Base-by-base conservation (phyloP, 2,329 filamentous ascomycete species). In the Saccharata proteae region DNA sequence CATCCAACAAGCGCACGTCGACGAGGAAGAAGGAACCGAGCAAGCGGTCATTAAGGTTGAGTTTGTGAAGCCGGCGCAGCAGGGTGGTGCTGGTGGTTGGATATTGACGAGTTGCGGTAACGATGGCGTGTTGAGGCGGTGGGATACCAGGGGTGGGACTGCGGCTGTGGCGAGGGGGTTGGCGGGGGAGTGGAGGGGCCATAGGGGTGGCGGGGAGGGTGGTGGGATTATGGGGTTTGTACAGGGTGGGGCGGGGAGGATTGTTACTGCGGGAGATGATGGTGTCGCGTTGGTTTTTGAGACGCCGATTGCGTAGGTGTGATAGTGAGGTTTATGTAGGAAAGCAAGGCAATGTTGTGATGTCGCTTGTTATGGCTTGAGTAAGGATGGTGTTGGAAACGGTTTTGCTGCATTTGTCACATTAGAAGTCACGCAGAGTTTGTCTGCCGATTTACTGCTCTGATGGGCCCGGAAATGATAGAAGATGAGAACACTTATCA, bases 211-310 rank as follows among this genome's bases (percentile, higher is more conserved):
- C 49, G 80, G 84, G 9, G 83, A 90, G 59, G 78, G 84, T 14
- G 88, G 86, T 19, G 88, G 88, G 32, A 78, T 96, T 6, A 59
- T 96, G 43, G 86, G 80, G 0, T 98, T 96, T 51, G 86, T 93
- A 31, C 72, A 76, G 54, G 68, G 76, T 41, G 24, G 20, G 2
- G 28, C 24, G 3, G 33, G 29, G 4, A 27, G 16, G 29, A 65
- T 96, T 29, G 70, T 93, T 4, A 96, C 90, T 5, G 90, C 85
- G 2, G 90, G 90, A 15, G 90, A 98, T 59, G 90, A 98, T 51
- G 69, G 72, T 5, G 54, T 82, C 16, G 64, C 73, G 16, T 52
- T 83, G 45, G 71, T 83, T 2, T 83, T 82, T 51, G 72, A 78
- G 24, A 32, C 34, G 18, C 36, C 36, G 16, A 24, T 37, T 23